Conservation (phyloP, 2,329 filamentous ascomycete genomes). For the Phialophora tarda region DNA sequence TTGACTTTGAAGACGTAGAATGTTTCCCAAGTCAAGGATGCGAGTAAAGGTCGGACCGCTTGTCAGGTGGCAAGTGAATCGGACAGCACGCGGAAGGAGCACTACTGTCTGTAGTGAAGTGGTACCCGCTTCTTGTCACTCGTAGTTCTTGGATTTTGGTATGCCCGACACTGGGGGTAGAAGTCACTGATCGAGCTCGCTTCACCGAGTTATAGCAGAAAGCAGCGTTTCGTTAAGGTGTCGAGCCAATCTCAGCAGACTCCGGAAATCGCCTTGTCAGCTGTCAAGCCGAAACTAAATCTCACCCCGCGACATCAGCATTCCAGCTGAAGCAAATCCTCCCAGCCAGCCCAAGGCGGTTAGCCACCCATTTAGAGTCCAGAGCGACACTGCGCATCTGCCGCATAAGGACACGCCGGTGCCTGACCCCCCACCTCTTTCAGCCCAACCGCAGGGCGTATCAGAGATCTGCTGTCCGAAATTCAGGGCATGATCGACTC, state of each 20-base stretch:
- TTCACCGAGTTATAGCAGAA: background rate
- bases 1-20: background rate
- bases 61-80: background rate
- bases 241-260: background rate
- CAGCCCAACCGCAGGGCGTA: background rate
- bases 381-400: background rate
- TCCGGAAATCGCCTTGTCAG: background rate
- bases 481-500: background rate
- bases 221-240: background rate
- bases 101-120: background rate
- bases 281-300: background rate
- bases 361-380: background rate
- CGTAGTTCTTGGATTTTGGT: background rate
- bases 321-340: background rate
- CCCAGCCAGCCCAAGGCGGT: background rate
- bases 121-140: background rate
- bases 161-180: background rate
- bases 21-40: background rate
- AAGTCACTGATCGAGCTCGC: background rate
- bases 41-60: background rate
- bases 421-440: background rate
- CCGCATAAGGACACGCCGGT: background rate
- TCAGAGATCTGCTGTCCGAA: background rate
- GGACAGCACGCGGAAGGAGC: background rate
- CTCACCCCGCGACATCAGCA: background rate